Evolutionary conservation across 2,329 filamentous ascomycete species (phyloP).

Genomic region (Trichoderma brevicompactum): DNA sequence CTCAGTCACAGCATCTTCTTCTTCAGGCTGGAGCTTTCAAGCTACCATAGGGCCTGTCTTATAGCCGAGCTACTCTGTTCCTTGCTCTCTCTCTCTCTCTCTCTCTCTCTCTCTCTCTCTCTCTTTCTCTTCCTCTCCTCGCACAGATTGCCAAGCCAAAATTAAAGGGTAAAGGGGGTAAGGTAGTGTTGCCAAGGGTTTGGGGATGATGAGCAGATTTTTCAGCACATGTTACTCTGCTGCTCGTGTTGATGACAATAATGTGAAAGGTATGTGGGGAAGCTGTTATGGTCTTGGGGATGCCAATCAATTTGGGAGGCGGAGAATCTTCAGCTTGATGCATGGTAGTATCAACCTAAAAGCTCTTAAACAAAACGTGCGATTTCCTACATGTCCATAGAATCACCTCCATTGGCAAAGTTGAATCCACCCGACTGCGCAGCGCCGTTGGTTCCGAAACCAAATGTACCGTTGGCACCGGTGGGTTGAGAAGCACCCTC

Average conservation of each 20-base stretch:
- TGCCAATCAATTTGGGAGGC: conserved; percentile 22
- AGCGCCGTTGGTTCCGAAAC: conserved; percentile 70
- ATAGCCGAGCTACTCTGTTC: conserved; percentile 32
- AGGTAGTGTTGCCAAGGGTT: conserved; percentile 41
- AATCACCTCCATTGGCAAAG: conserved; percentile 76
- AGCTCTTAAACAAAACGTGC: background rate
- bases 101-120: too few relatives aligned
- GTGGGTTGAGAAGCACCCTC: conserved; percentile 74
- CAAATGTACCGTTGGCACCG: conserved; percentile 73
- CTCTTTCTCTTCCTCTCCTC: conserved; percentile 34
- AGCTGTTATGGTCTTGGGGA: conserved; percentile 17
- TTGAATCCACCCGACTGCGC: conserved; percentile 83
- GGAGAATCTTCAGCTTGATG: conserved; percentile 8
- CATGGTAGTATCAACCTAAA: conserved; percentile 9
- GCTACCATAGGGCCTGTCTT: conserved; percentile 60
- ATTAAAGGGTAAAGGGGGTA: conserved; percentile 40
- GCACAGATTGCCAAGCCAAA: conserved; percentile 46
- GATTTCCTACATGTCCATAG: conserved; percentile 65
- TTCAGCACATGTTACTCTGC: conserved; percentile 14
- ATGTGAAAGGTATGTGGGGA: conserved; percentile 14
- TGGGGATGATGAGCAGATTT: conserved; percentile 30
- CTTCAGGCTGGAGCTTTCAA: conserved; percentile 66
- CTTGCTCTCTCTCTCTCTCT: conserved; percentile 9
- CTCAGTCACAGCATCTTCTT: conserved; percentile 38
- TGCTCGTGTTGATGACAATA: conserved; percentile 25